Evolutionary conservation across 1,139 yeast species (phyloP).

Genomic region (Lipomyces yarrowii): DNA sequence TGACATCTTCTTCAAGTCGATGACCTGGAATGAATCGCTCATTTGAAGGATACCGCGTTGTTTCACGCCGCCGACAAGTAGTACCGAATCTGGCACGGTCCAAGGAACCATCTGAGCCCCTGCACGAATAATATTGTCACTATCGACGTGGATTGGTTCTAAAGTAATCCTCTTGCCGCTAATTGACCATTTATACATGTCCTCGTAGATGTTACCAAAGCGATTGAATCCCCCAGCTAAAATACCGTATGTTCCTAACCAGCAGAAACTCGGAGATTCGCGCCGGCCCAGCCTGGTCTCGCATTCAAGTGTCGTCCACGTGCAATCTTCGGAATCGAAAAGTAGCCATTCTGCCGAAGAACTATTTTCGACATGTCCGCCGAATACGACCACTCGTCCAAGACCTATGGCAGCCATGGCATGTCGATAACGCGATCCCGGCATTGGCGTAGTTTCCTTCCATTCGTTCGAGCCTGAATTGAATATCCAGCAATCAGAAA

Average conservation of each 20-base stretch:
- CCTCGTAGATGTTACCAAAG: constrained; percentile 44
- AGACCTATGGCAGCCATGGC: constrained; percentile 46
- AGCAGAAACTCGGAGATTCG: constrained; percentile 19
- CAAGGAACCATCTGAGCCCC: constrained; percentile 33
- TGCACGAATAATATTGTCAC: constrained; percentile 12
- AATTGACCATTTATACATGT: constrained; percentile 45
- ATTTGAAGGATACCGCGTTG: constrained; percentile 47
- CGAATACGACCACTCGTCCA: constrained; percentile 53
- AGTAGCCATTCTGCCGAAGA: constrained; percentile 18
- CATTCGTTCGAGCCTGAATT: constrained; percentile 40
- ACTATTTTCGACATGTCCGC: constrained; percentile 48
- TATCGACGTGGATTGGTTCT: constrained; percentile 22
- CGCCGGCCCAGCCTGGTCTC: constrained; percentile 11
- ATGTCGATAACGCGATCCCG: constrained; percentile 59
- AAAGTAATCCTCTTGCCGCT: constrained; percentile 25
- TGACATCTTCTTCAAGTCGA: constrained; percentile 39
- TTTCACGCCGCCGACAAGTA: constrained; percentile 66
- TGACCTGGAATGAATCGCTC: constrained; percentile 46
- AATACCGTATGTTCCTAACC: constrained; percentile 44
- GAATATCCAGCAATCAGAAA: constrained; percentile 45
- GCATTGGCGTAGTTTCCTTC: constrained; percentile 47
- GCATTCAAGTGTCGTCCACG: constrained; percentile 38
- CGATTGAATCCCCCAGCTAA: constrained; percentile 59
- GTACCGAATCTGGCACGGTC: constrained; percentile 39
- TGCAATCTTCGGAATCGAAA: constrained; percentile 24